phyloP scores from a whole-genome alignment of 768 basidiomycete species.

The Tricholoma sp. region DNA sequence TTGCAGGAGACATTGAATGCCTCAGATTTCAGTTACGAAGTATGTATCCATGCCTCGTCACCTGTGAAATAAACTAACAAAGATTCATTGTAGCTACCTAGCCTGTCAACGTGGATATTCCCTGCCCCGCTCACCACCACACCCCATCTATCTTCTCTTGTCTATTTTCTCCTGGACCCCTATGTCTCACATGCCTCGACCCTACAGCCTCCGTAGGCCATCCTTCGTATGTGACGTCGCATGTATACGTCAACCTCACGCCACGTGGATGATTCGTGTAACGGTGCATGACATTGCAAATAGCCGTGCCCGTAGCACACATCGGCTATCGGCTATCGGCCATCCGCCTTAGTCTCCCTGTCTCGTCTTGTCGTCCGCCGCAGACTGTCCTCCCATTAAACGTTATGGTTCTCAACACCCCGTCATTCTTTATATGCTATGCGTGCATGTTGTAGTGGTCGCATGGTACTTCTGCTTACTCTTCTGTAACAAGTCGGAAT shows the following conservation, averaged over 20 bases:
- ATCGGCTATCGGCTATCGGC: not conserved
- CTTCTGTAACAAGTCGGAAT: not conserved
- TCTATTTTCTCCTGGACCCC: not conserved
- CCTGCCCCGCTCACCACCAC: not conserved
- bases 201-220: not conserved
- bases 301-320: not conserved
- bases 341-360: not conserved
- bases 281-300: not conserved
- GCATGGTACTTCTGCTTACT: not conserved
- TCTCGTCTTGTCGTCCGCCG: not conserved
- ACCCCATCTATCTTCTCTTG: not conserved
- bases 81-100: not conserved
- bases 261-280: not conserved
- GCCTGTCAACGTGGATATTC: not conserved
- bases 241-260: not conserved
- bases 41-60: not conserved
- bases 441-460: not conserved
- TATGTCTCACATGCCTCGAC: no score
- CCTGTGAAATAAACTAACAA: not conserved
- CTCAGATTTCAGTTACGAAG: not conserved
- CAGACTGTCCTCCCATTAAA: not conserved
- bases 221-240: not conserved
- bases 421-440: not conserved
- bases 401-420: not conserved
- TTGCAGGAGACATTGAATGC: not conserved